Conservation (phyloP, 2,329 filamentous ascomycete species). For the Camillea tinctor region DNA sequence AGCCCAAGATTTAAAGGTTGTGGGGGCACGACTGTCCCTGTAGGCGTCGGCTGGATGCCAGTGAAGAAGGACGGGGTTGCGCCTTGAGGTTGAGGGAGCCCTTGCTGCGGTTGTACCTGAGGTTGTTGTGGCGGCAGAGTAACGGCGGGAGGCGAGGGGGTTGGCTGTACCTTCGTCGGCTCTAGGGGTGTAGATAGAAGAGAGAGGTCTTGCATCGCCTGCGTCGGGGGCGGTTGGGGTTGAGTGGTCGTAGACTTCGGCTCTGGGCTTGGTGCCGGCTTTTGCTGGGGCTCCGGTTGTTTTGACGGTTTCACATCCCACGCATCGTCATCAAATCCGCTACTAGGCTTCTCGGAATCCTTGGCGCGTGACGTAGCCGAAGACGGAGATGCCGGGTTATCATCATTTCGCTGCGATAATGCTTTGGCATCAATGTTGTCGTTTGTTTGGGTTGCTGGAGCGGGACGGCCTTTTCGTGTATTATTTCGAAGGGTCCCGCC, state of each 20-base stretch:
- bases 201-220: constrained; percentile 54
- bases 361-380: constrained; percentile 29
- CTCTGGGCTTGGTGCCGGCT: constrained; percentile 60
- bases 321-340: constrained; percentile 86
- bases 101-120: constrained; percentile 36
- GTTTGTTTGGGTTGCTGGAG: constrained; percentile 80
- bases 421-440: constrained; percentile 86
- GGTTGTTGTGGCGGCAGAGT: constrained; percentile 34
- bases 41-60: constrained; percentile 35
- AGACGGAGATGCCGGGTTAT: constrained; percentile 40
- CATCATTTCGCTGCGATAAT: constrained; percentile 64
- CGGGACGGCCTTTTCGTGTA: constrained; percentile 85
- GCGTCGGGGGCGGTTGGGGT: constrained; percentile 30
- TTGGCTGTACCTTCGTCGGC: constrained; percentile 43
- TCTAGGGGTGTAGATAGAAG: constrained; percentile 53
- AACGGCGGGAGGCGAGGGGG: constrained; percentile 31
- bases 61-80: constrained; percentile 61
- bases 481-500: constrained; percentile 93
- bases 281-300: constrained; percentile 43
- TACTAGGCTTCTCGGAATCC: constrained; percentile 29
- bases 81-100: constrained; percentile 45
- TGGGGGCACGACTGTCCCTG: constrained; percentile 41
- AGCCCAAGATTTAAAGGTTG: constrained; percentile 44
- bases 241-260: constrained; percentile 38
- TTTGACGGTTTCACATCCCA: constrained; percentile 91